Conservation (phyloP, 106 monocot genomes). For the Platanthera guangdongensis region DNA sequence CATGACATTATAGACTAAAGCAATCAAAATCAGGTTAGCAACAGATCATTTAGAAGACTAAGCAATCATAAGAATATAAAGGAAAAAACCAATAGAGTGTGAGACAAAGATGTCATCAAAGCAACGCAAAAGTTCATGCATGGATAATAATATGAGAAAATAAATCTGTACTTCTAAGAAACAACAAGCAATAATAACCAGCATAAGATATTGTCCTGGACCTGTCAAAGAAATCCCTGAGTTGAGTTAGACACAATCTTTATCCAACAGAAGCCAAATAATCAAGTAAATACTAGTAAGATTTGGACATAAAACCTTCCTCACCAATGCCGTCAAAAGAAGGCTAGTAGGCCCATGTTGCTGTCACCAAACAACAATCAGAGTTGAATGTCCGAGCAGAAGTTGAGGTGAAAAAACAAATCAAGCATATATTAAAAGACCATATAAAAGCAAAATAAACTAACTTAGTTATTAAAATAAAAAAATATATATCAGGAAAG, state of each 20-base stretch:
- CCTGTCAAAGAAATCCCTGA: not conserved
- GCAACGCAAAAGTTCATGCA: not conserved
- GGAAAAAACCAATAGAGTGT: not conserved
- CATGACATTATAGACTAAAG: not conserved
- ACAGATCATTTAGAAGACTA: not conserved
- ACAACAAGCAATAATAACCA: not conserved
- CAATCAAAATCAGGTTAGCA: not conserved
- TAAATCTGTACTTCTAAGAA: not conserved
- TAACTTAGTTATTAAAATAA: not conserved
- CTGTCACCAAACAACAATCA: slow-evolving; percentile 1
- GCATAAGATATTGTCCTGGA: not conserved
- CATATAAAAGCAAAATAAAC: not conserved
- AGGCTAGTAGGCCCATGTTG: not conserved
- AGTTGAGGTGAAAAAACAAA: not conserved
- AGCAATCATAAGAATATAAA: not conserved
- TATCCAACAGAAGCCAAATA: not conserved
- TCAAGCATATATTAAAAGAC: not conserved
- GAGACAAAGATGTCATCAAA: not conserved
- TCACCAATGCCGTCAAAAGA: slow-evolving; percentile 1
- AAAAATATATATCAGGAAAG: not conserved
- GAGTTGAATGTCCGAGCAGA: not conserved
- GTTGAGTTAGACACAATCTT: not conserved
- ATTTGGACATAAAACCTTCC: not conserved
- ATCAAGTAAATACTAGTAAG: not conserved
- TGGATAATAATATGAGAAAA: not conserved